Percentiles rank a stretch among this genome's conserved stretches.
These are phyloP conservation scores for Punctularia strigosozonata DNA, from an alignment of 768 basidiomycete genomes.

Conservation along the genomic window DNA sequence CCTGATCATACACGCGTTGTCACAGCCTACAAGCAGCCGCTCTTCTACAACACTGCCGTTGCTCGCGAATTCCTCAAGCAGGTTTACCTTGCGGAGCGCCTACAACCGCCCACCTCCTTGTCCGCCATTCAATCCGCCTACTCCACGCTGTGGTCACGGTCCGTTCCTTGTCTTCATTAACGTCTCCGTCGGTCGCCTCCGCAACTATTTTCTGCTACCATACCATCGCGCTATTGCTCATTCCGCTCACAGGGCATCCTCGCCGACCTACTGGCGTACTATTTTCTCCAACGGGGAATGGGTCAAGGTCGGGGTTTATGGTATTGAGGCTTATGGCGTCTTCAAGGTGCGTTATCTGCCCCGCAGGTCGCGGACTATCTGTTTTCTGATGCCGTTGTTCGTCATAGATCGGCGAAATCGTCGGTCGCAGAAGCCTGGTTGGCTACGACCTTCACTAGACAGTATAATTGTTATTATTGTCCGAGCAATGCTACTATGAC, in stretches of 20 bases:
- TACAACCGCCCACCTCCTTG: slow-evolving; percentile 55
- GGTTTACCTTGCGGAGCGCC: slow-evolving; percentile 38
- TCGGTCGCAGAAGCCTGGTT: slow-evolving; percentile 68
- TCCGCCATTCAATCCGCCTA: slow-evolving; percentile 47
- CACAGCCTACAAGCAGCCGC: slow-evolving; percentile 63
- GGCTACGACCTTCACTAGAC: slow-evolving; percentile 61
- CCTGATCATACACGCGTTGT: background rate
- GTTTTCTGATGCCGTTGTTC: slow-evolving; percentile 1
- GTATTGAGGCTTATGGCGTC: slow-evolving; percentile 79
- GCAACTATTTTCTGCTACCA: too few species aligned
- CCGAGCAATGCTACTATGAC: too few species aligned
- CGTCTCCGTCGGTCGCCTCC: too few species aligned
- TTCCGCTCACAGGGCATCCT: too few species aligned
- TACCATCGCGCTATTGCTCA: too few species aligned
- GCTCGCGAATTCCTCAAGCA: slow-evolving; percentile 56
- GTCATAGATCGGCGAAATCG: slow-evolving; percentile 72
- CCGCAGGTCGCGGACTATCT: background rate
- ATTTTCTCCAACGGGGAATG: slow-evolving; percentile 53
- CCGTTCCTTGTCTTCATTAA: too few species aligned
- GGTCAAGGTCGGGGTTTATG: slow-evolving; percentile 60
- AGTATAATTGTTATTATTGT: too few species aligned
- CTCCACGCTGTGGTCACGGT: slow-evolving; percentile 50
- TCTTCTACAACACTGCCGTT: slow-evolving; percentile 71
- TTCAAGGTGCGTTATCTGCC: slow-evolving; percentile 50
- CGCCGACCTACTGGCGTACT: slow-evolving; percentile 49